A percentile compares a stretch with the other conserved stretches of the same genome.
phyloP scores from a whole-genome alignment of 140 eudicot genomes.

The Cichorium intybus region DNA sequence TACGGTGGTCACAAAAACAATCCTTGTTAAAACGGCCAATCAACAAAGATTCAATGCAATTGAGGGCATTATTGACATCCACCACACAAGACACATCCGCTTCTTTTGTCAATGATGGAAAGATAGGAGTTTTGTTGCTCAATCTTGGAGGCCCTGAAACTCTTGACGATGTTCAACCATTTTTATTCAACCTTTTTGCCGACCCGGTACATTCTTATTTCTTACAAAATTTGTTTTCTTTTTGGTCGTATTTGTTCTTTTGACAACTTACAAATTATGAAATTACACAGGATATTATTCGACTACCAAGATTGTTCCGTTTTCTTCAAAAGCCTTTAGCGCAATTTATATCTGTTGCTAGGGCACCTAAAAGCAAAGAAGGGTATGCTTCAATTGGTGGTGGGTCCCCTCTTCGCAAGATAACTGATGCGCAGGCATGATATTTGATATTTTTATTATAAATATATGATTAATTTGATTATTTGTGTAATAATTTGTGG shows the following conservation, averaged over 20 bases:
- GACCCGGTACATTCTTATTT: conserved; percentile 69
- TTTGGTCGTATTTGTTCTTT: neutral
- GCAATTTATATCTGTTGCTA: conserved; percentile 85
- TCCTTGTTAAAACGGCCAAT: conserved; percentile 30
- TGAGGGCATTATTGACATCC: conserved; percentile 63
- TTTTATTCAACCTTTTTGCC: conserved; percentile 91
- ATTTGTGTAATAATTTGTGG: neutral
- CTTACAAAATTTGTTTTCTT: neutral
- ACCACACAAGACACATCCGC: conserved; percentile 45
- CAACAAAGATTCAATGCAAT: conserved; percentile 35
- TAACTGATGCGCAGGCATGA: conserved; percentile 95
- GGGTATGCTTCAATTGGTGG: conserved; percentile 99
- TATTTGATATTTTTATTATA: neutral
- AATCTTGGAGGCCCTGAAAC: conserved; percentile 99
- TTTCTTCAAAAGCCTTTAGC: conserved; percentile 99
- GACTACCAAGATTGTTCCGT: conserved; percentile 90
- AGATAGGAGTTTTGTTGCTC: conserved; percentile 86
- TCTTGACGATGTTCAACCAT: conserved; percentile 97
- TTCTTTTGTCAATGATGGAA: conserved; percentile 57
- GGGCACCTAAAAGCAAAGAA: conserved; percentile 99
- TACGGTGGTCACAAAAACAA: conserved; percentile 44
- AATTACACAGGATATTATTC: conserved; percentile 83
- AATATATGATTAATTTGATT: neutral
- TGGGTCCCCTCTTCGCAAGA: conserved; percentile 97
- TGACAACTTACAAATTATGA: neutral